Evolutionary conservation across 371 early-diverging fungal species (phyloP).

Genomic region (Parasitella parasitica): DNA sequence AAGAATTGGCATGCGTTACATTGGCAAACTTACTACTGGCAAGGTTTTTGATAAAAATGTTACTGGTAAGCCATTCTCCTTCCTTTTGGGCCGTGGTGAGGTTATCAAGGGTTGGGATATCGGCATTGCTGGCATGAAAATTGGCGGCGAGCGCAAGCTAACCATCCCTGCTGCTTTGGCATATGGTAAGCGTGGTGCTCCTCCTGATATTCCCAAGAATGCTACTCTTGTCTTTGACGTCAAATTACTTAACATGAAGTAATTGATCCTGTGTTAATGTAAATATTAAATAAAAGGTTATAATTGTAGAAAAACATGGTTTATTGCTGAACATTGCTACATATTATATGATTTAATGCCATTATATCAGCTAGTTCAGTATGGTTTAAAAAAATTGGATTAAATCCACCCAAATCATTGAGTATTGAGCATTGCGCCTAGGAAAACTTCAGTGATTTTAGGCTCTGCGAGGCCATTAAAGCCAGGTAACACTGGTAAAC

Average conservation of each 20-base stretch:
- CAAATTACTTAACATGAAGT: slow-evolving; percentile 31
- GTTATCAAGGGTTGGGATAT: slow-evolving; percentile 96
- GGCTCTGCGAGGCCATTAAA: no score
- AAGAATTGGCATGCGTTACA: slow-evolving; percentile 87
- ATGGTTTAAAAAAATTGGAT: no score
- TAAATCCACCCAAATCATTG: no score
- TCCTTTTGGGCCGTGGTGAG: slow-evolving; percentile 86
- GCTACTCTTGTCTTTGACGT: slow-evolving; percentile 87
- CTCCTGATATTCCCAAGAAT: slow-evolving; percentile 88
- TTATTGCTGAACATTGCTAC: no score
- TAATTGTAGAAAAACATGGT: not conserved
- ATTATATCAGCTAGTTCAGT: no score
- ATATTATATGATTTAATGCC: no score
- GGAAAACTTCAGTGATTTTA: no score
- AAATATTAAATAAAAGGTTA: not conserved
- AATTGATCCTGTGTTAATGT: not conserved
- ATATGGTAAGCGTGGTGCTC: slow-evolving; percentile 86
- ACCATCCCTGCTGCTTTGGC: slow-evolving; percentile 86
- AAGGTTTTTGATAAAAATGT: slow-evolving; percentile 94
- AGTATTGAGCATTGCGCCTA: no score
- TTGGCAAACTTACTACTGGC: slow-evolving; percentile 87
- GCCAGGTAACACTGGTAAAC: no score
- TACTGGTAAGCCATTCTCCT: slow-evolving; percentile 87
- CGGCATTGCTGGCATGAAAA: slow-evolving; percentile 89
- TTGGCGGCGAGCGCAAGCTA: slow-evolving; percentile 87